phyloP scores from a whole-genome alignment of 768 basidiomycete genomes.

The Dendrothele bispora region DNA sequence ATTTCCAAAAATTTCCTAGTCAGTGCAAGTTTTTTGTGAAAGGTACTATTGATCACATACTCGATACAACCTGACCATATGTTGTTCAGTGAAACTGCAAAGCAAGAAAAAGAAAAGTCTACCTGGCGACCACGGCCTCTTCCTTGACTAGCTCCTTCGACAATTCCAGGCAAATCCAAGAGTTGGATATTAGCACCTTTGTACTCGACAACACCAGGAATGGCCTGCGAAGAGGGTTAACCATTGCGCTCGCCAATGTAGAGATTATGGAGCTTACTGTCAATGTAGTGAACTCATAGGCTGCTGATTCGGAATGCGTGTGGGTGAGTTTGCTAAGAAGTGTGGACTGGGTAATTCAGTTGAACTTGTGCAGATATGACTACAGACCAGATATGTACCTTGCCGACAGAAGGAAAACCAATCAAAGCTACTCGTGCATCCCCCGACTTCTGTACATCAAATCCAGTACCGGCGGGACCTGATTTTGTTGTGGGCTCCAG shows the following conservation, averaged over 20 bases:
- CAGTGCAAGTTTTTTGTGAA: not conserved
- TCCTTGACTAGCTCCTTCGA: conserved; percentile 88
- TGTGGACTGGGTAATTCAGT: conserved; percentile 67
- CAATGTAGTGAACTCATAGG: conserved; percentile 94
- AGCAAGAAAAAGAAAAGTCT: not conserved
- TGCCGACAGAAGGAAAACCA: conserved; percentile 95
- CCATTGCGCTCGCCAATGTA: not conserved
- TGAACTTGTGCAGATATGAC: not conserved
- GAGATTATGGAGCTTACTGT: conserved; percentile 46
- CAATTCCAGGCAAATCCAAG: conserved; percentile 93
- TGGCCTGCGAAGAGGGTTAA: conserved; percentile 55
- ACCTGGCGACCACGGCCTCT: not conserved
- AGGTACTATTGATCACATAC: conserved; percentile 32
- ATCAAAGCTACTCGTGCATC: conserved; percentile 92
- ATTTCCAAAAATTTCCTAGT: no score
- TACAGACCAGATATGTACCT: conserved; percentile 39
- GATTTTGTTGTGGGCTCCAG: conserved; percentile 90
- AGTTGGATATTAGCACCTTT: conserved; percentile 91
- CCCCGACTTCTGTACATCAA: conserved; percentile 81
- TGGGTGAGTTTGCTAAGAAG: conserved; percentile 89
- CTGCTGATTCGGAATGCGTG: conserved; percentile 84
- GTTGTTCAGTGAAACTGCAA: conserved; percentile 69
- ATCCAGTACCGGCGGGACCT: conserved; percentile 77
- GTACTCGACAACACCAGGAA: conserved; percentile 96
- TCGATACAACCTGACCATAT: conserved; percentile 95